Base-by-base conservation (phyloP, 2,329 filamentous ascomycete genomes). In the Bipolaris oryzae region DNA sequence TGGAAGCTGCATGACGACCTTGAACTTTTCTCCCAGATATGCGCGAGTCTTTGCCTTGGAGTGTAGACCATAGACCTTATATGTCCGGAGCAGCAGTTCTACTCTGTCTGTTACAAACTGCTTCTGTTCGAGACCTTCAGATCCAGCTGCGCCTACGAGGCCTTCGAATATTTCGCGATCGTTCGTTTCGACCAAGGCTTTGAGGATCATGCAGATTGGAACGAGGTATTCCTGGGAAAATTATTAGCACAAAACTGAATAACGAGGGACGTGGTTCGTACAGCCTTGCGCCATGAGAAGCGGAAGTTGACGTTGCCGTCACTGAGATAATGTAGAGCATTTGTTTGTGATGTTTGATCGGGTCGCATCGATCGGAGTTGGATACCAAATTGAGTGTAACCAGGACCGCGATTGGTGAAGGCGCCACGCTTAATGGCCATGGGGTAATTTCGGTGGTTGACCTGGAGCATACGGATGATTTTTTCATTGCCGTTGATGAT, bases 271-370 rank as follows among this genome's bases (percentile, higher is more conserved):
- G 6, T 33, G 28, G 7, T 33, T 33, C 42, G 42, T 45, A 45
- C 42, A 67, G 92, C 92, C 79, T 99, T 99, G 66, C 93, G 85
- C 94, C 94, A 99, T 6, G 94, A 97, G 78, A 99, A 99, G 54
- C 95, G 86, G 78, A 99, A 96, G 0, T 92, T 98, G 69, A 98
- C 88, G 76, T 97, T 98, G 63, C 95, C 95, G 74, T 99, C 95
- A 68, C 85, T 92, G 54, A 99, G 85, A 76, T 98, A 99, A 78
- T 99, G 95, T 46, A 99, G 84, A 33, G 96, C 92, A 71, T 98
- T 99, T 35, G 94, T 98, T 77, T 98, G 94, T 28, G 93, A 97
- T 7, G 94, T 97, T 79, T 99, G 92, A 77, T 99, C 95, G n/a
- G 93, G 93, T 56, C 95, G 87, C 53, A 97, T 92, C 2, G 89